A percentile compares a stretch with the other conserved stretches of the same genome.
phyloP scores from a whole-genome alignment of 2,329 filamentous ascomycete species.

The Penicillium sp. region DNA sequence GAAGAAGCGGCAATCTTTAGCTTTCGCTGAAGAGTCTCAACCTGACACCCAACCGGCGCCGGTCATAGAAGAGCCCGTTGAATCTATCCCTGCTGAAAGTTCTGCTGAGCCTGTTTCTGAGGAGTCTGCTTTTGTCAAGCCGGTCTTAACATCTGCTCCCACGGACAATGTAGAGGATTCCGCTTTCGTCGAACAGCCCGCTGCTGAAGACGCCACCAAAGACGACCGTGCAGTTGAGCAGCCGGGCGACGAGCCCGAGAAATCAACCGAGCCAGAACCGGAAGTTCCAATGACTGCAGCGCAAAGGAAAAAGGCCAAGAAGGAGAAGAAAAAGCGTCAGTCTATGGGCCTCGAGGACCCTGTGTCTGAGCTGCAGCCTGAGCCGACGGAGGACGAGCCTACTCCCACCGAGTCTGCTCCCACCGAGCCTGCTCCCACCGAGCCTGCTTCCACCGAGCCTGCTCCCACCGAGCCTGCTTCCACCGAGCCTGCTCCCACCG shows the following conservation, averaged over 20 bases:
- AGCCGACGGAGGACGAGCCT: background rate
- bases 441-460: background rate
- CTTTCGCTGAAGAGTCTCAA: constrained; percentile 4
- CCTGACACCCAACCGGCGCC: constrained; percentile 1
- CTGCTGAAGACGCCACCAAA: too few species aligned
- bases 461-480: background rate
- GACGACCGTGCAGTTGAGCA: too few species aligned
- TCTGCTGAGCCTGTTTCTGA: background rate
- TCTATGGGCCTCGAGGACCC: constrained; percentile 18
- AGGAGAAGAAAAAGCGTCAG: constrained; percentile 25
- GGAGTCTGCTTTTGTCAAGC: background rate
- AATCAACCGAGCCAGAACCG: constrained; percentile 3
- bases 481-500: background rate
- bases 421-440: background rate
- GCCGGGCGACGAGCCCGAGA: constrained; percentile 1
- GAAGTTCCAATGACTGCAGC: constrained; percentile 15
- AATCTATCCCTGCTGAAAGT: background rate
- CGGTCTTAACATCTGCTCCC: background rate
- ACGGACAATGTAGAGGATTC: background rate
- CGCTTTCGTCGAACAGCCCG: background rate
- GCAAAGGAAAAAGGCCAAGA: constrained; percentile 18
- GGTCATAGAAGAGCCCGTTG: constrained; percentile 3
- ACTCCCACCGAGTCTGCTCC: background rate
- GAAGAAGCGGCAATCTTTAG: constrained; percentile 21
- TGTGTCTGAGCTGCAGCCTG: background rate